Conservation (phyloP, 257 asterid species). For the Rubia yunnanensis region DNA sequence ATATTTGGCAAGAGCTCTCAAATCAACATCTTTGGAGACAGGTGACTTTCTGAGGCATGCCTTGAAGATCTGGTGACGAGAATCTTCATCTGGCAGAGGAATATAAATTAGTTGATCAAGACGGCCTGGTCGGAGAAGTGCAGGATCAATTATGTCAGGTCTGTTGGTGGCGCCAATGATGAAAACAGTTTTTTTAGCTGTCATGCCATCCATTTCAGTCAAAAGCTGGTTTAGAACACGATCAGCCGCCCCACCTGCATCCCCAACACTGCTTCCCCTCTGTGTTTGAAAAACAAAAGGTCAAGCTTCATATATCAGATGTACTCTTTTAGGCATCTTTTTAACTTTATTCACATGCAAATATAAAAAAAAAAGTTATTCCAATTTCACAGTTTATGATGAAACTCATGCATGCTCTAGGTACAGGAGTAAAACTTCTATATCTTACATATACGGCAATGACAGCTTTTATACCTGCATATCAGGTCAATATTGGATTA, state of each 20-base stretch:
- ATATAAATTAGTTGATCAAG: constrained; percentile 52
- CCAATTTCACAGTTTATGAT: background rate
- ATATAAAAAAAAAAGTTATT: background rate
- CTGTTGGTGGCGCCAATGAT: constrained; percentile 58
- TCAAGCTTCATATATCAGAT: background rate
- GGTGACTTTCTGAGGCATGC: constrained; percentile 51
- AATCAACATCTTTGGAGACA: constrained; percentile 38
- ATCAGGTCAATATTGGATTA: background rate
- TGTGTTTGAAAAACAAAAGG: constrained; percentile 1
- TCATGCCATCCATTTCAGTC: constrained; percentile 62
- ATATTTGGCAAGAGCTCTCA: constrained; percentile 45
- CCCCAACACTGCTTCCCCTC: constrained; percentile 56
- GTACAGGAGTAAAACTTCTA: background rate
- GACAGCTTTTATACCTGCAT: background rate
- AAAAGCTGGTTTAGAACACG: constrained; percentile 50
- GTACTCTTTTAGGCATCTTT: background rate
- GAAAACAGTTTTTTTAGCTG: constrained; percentile 49
- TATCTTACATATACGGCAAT: background rate
- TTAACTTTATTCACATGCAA: background rate
- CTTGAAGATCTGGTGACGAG: constrained; percentile 50
- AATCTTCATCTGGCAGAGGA: constrained; percentile 52
- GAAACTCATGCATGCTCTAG: background rate
- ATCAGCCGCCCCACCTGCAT: constrained; percentile 62
- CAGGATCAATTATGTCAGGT: constrained; percentile 50
- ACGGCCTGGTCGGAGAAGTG: constrained; percentile 57